A percentile compares a stretch with the other conserved stretches of the same genome.
phyloP scores from a whole-genome alignment of 495 filamentous ascomycete species.

The Choiromyces venosus region DNA sequence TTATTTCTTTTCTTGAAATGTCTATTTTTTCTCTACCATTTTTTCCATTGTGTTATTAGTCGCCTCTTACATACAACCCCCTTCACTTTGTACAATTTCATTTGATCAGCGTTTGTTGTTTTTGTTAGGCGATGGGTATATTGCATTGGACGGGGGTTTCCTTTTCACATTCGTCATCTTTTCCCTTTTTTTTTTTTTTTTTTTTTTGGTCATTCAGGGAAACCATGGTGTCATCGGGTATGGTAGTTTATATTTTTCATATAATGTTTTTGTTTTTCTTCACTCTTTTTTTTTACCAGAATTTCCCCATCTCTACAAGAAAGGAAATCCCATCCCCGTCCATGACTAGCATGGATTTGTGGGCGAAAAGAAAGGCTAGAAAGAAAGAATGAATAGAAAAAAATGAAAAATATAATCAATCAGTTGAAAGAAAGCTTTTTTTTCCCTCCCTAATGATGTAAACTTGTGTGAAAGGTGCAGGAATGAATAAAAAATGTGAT shows the following conservation, averaged over 20 bases:
- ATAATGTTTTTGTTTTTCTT: not conserved
- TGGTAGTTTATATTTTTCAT: slow-evolving; percentile 6
- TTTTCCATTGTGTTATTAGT: not conserved
- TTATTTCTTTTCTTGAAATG: slow-evolving; percentile 15
- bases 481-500: not conserved
- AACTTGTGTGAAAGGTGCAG: not conserved
- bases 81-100: not conserved
- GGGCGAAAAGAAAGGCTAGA: not conserved
- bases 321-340: slow-evolving; percentile 1
- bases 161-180: not conserved
- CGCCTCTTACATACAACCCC: not conserved
- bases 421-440: not conserved
- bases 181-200: not conserved
- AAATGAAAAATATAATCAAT: not conserved
- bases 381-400: too few species aligned
- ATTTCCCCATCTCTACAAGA: not conserved
- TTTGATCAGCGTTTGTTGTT: not conserved
- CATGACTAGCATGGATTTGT: not conserved
- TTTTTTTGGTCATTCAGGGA: not conserved
- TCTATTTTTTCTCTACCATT: not conserved
- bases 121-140: not conserved
- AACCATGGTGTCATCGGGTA: not conserved
- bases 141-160: not conserved
- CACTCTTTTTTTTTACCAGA: too few species aligned
- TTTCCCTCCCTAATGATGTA: not conserved